Base-by-base conservation (phyloP, 2,329 filamentous ascomycete genomes). In the Harringtonia lauricola region DNA sequence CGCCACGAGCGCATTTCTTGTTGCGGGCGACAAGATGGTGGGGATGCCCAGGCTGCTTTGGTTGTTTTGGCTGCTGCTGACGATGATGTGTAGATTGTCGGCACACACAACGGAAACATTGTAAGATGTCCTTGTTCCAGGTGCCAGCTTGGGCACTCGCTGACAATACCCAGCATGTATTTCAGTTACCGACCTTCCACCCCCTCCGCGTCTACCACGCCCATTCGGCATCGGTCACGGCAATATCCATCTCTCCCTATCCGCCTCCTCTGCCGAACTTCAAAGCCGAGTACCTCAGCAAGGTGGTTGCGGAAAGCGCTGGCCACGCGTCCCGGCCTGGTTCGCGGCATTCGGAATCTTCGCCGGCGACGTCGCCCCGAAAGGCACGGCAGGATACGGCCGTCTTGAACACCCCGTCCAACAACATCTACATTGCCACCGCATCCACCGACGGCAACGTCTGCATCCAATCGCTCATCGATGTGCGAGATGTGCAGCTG, bases 21-120 rank as follows among this genome's bases (percentile, higher is more conserved):
- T 94, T 40, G 85, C 85, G 34, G 90, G 90, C 42, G 90, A 98
- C 69, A 96, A 96, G 68, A 94, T 96, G 90, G 86, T 90, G 71
- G 55, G 69, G 44, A 45, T 41, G 37, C 41, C 15, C 40, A 40
- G 18, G 7, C 15, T 14, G 14, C 14, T 24, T 15, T 14, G 4
- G 8, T 14, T 9, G 19, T 8, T 17, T 9, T 30, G 29, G 26
- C 36, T 42, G 41, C 51, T 61, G 51, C 53, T 17, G 4, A 7
- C 15, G 10, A 7, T 6, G 3, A 31, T 8, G 18, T 14, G 18
- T 64, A 90, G 85, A 83, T 95, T 49, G 71, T 94, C 54, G 92
- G 90, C 52, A 95, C 92, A 28, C 90, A 98, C 62, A 95, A 94
- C 65, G 92, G 92, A 55, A 95, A 92, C 57, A 90, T 96, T 56